Percentiles rank a stretch among this genome's conserved stretches.
Evolutionary conservation across 2,329 filamentous ascomycete species (phyloP).

Genomic region (Penicillium brevicompactum): DNA sequence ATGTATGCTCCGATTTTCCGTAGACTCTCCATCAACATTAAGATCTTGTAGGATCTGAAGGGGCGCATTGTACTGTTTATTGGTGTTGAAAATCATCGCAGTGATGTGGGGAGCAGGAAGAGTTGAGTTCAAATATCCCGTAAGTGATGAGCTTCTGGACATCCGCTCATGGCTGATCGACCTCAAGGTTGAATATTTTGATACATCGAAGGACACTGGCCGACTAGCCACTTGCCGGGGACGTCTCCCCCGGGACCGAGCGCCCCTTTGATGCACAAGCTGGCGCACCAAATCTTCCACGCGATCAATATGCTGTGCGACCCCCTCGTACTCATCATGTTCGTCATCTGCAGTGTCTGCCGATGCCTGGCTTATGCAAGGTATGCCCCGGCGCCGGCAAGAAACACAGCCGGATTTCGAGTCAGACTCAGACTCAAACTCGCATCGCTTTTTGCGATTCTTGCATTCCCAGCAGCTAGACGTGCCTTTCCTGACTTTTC

Average conservation of each 20-base stretch:
- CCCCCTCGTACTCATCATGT: neutral
- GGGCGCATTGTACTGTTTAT: constrained; percentile 17
- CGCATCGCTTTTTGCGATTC: constrained; percentile 57
- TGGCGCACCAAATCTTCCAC: constrained; percentile 12
- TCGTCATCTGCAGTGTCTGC: neutral
- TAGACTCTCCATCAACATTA: neutral
- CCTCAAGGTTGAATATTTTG: constrained; percentile 5
- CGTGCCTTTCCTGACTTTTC: constrained; percentile 58
- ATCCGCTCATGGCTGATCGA: constrained; percentile 16
- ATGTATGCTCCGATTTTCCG: neutral
- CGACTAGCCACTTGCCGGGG: neutral
- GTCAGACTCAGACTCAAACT: constrained; percentile 44
- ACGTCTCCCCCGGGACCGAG: neutral
- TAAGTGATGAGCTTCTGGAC: constrained; percentile 17
- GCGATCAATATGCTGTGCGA: constrained; percentile 6
- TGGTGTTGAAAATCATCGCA: constrained; percentile 10
- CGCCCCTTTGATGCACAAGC: constrained; percentile 2
- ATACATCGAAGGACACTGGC: neutral
- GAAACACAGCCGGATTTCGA: constrained; percentile 47
- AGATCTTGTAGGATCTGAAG: constrained; percentile 10
- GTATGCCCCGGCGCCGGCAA: constrained; percentile 48
- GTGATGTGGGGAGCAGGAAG: constrained; percentile 13
- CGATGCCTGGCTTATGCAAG: constrained; percentile 26
- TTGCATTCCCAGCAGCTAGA: constrained; percentile 63
- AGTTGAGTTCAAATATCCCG: constrained; percentile 18